Base-by-base conservation (phyloP, 2,329 filamentous ascomycete species). In the Hypoxylon sp. region DNA sequence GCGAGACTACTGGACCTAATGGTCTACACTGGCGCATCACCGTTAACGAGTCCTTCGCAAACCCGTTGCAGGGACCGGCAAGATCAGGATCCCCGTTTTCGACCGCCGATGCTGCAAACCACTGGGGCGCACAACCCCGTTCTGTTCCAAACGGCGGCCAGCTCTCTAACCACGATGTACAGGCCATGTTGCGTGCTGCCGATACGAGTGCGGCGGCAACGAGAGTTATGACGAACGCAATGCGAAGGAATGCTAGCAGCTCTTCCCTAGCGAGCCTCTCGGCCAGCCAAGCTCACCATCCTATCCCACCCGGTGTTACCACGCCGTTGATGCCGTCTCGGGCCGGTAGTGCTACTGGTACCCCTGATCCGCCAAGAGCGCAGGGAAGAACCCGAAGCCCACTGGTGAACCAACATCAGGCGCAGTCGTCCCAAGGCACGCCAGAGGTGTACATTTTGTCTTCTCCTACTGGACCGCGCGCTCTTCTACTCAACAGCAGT, bases 391-490 rank as follows among this genome's bases (percentile, higher is more conserved):
- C 69, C 33, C 71, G 69, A 55, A 70, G 62, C 41, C 43, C 67
- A n/a, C 49, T 68, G 27, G 57, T 69, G 9, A 55, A 62, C 48
- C 49, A 57, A 57, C 48, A 60, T 61, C 60, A 60, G 40, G 55
- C 42, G 31, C 63, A 62, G 13, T 40, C 58, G 20, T 52, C 68
- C 11, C 43, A 70, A 15, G 69, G 69, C 26, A 73, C 74, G 20
- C 75, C 80, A 0, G 81, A 84, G 56, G 82, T 87, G 1, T 88
- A 87, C 63, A 81, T 88, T 20, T 69, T 88, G 5, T 83, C 80
- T 13, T 88, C 86, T 0, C 84, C 85, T 0, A 77, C 78, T 37
- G 86, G 86, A 0, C 86, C 85, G 1, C 80, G 81, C 17, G 85
- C 80, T 4, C 71, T 88, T 1, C 70, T 88, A 5, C 73, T 88